Percentiles rank a stretch among this genome's conserved stretches.
Evolutionary conservation across 2,329 filamentous ascomycete genomes (phyloP).

Genomic region (Venturia oleaginea): DNA sequence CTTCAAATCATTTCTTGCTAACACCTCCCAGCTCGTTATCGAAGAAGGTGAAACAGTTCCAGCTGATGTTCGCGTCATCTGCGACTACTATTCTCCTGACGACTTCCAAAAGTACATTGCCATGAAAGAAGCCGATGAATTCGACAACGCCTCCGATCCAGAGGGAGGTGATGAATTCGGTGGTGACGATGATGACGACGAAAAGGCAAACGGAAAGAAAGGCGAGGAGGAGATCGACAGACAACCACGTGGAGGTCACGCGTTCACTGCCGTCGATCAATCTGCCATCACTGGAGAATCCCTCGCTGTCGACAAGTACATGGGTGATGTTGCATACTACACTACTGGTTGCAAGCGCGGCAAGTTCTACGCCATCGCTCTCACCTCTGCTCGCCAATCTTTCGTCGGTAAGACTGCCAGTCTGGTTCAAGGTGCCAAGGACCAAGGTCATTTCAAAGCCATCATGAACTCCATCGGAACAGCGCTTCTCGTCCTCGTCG

Average conservation of each 20-base stretch:
- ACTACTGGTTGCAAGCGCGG: constrained; percentile 75
- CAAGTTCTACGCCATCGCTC: constrained; percentile 62
- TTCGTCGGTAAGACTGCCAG: constrained; percentile 70
- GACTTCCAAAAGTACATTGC: constrained; percentile 59
- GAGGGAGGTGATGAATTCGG: constrained; percentile 32
- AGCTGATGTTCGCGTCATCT: constrained; percentile 62
- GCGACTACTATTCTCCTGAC: constrained; percentile 59
- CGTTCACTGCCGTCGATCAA: constrained; percentile 65
- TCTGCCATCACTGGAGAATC: constrained; percentile 76
- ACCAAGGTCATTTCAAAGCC: constrained; percentile 71
- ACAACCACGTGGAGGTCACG: constrained; percentile 26
- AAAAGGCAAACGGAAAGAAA: constrained; percentile 33
- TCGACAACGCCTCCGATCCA: constrained; percentile 48
- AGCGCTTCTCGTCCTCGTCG: constrained; percentile 62
- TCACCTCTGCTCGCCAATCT: constrained; percentile 59
- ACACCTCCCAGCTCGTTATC: constrained; percentile 47
- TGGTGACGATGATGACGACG: constrained; percentile 49
- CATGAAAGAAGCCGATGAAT: constrained; percentile 45
- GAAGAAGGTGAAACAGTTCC: constrained; percentile 65
- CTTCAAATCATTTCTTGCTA: neutral
- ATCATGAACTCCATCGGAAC: constrained; percentile 78
- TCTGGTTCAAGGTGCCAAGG: constrained; percentile 65
- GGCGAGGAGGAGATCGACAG: constrained; percentile 44
- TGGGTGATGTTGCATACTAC: constrained; percentile 68
- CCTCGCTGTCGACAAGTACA: constrained; percentile 69